Percentiles rank a stretch among this genome's conserved stretches.
These are phyloP conservation scores for Syzygium jambos DNA, from an alignment of 345 rosid species.

Conservation along the genomic window DNA sequence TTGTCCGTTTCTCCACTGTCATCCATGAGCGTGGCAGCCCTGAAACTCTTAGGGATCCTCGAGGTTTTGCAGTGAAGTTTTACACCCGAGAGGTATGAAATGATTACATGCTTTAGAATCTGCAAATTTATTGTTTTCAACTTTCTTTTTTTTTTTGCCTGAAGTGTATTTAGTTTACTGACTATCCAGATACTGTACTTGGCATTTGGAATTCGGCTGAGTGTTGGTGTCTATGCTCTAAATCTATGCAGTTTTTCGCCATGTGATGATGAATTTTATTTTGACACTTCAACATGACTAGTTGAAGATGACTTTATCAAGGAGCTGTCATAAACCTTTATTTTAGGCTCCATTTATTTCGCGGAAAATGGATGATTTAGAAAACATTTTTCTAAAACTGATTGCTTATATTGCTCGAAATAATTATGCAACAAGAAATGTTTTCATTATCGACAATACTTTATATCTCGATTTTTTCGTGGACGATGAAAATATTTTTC, in stretches of 20 bases:
- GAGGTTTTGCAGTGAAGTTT: slow-evolving; percentile 97
- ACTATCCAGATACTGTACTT: background rate
- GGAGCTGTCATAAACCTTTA: background rate
- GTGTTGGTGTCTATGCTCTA: background rate
- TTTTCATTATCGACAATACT: too few relatives aligned
- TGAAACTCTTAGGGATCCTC: slow-evolving; percentile 91
- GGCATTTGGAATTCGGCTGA: background rate
- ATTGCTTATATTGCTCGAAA: too few relatives aligned
- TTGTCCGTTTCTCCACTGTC: slow-evolving; percentile 96
- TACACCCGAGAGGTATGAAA: slow-evolving; percentile 87
- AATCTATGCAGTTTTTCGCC: background rate
- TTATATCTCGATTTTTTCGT: too few relatives aligned
- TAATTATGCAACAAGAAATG: too few relatives aligned
- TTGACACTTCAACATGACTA: background rate
- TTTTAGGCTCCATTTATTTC: too few relatives aligned
- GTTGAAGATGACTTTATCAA: background rate
- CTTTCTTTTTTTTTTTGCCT: background rate
- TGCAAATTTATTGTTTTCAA: background rate
- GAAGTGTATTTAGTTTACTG: background rate
- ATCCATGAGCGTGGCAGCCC: slow-evolving; percentile 99
- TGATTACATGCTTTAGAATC: background rate
- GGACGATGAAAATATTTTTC: too few relatives aligned
- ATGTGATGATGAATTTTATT: background rate
- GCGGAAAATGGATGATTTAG: too few relatives aligned
- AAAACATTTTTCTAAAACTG: too few relatives aligned